Conservation (phyloP, 192 early-diverging fungal genomes). For the Polychytrium aggregatum region DNA sequence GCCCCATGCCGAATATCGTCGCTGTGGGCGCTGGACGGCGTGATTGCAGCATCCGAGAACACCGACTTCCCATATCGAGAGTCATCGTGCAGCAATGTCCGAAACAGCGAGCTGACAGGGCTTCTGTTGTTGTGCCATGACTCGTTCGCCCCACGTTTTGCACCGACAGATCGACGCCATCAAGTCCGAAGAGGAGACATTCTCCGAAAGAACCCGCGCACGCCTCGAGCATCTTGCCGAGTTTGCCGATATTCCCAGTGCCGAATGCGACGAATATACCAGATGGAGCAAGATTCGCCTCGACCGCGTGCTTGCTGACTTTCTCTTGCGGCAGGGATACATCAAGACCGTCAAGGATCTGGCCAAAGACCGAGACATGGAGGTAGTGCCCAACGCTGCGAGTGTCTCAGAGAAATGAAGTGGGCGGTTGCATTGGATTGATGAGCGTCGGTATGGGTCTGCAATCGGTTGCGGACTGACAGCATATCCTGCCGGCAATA, state of each 20-base stretch:
- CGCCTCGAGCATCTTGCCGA: slow-evolving; percentile 70
- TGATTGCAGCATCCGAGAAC: too few relatives aligned
- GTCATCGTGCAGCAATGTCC: too few relatives aligned
- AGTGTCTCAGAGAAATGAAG: too few relatives aligned
- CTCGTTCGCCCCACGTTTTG: too few relatives aligned
- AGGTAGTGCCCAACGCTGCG: slow-evolving; percentile 34
- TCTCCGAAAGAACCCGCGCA: slow-evolving; percentile 55
- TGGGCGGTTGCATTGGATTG: too few relatives aligned
- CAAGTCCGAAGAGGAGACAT: slow-evolving; percentile 62
- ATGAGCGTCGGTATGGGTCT: too few relatives aligned
- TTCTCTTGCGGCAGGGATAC: slow-evolving; percentile 78
- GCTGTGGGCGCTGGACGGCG: too few relatives aligned
- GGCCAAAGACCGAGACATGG: slow-evolving; percentile 40
- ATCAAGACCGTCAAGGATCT: slow-evolving; percentile 48
- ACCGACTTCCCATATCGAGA: too few relatives aligned
- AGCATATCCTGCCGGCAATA: slow-evolving; percentile 17
- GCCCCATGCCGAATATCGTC: too few relatives aligned
- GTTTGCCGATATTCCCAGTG: slow-evolving; percentile 47
- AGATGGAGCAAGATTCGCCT: slow-evolving; percentile 80
- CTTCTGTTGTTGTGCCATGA: too few relatives aligned
- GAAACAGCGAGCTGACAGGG: too few relatives aligned
- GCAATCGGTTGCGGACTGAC: too few relatives aligned
- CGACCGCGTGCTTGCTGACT: slow-evolving; percentile 87
- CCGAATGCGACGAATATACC: slow-evolving; percentile 60
- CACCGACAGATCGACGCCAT: slow-evolving; percentile 55